Conservation (phyloP, 495 filamentous ascomycete species). For the Aspergillus bertholletiae region DNA sequence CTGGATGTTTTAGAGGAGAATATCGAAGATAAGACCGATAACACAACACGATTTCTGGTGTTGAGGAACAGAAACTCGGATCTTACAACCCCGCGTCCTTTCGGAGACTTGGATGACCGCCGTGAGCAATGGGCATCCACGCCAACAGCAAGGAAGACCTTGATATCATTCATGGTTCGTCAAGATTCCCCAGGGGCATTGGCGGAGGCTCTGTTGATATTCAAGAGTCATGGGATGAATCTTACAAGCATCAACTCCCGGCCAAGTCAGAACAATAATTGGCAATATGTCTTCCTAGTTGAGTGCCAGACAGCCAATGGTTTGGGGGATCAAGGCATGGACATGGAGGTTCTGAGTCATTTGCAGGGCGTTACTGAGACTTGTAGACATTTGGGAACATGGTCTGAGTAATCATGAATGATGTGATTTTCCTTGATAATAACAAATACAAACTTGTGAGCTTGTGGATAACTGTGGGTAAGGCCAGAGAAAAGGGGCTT, state of each 20-base stretch:
- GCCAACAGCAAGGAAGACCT: constrained; percentile 54
- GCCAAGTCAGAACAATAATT: constrained; percentile 69
- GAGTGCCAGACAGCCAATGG: constrained; percentile 65
- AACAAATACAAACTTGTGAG: too few relatives aligned
- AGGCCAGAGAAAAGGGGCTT: too few relatives aligned
- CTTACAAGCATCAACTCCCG: constrained; percentile 87
- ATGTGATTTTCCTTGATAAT: background rate
- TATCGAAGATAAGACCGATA: constrained; percentile 81
- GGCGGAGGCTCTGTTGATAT: constrained; percentile 74
- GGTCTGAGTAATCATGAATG: constrained; percentile 33
- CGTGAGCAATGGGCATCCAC: constrained; percentile 10
- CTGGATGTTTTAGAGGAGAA: constrained; percentile 65
- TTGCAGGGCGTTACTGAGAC: constrained; percentile 30
- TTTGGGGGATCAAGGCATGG: constrained; percentile 24
- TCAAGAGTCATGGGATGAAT: constrained; percentile 68
- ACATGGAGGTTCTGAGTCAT: constrained; percentile 22
- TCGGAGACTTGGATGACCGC: constrained; percentile 16
- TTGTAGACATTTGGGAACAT: constrained; percentile 41
- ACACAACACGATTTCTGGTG: constrained; percentile 86
- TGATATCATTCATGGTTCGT: constrained; percentile 78
- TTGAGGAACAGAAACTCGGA: constrained; percentile 47
- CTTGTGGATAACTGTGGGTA: too few relatives aligned
- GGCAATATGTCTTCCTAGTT: constrained; percentile 94
- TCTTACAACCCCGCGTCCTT: constrained; percentile 14
- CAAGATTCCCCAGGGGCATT: constrained; percentile 77